Percentiles rank a stretch among this genome's conserved stretches.
phyloP scores from a whole-genome alignment of 2,329 filamentous ascomycete species.

The Nigrospora sphaerica region DNA sequence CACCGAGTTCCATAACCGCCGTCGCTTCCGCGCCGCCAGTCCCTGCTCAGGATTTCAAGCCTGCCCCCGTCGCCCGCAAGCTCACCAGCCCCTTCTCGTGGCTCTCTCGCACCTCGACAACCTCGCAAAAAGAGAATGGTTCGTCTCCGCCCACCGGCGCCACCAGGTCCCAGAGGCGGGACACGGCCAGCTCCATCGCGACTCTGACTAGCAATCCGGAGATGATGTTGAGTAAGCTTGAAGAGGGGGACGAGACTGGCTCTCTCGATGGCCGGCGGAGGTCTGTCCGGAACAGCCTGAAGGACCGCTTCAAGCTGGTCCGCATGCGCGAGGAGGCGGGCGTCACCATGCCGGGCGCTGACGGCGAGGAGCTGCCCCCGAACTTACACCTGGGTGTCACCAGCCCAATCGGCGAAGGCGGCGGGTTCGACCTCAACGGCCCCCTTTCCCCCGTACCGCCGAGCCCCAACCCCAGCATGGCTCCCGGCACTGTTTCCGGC shows the following conservation, averaged over 20 bases:
- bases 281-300: constrained; percentile 56
- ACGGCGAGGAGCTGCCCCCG: constrained; percentile 37
- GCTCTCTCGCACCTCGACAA: constrained; percentile 63
- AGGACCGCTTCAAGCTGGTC: constrained; percentile 72
- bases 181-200: constrained; percentile 73
- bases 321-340: constrained; percentile 67
- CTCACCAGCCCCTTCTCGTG: constrained; percentile 84
- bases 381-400: constrained; percentile 9
- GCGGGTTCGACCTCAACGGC: constrained; percentile 12
- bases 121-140: constrained; percentile 44
- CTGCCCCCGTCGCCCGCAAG: constrained; percentile 49
- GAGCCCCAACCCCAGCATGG: constrained; percentile 61
- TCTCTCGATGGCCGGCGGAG: constrained; percentile 31
- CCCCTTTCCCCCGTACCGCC: constrained; percentile 48
- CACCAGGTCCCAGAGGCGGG: constrained; percentile 48
- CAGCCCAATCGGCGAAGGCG: constrained; percentile 17
- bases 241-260: constrained; percentile 56
- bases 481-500: constrained; percentile 80
- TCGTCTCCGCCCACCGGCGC: constrained; percentile 43
- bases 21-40: constrained; percentile 15
- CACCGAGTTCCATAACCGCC: constrained; percentile 17
- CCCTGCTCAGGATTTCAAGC: constrained; percentile 25
- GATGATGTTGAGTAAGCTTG: constrained; percentile 68
- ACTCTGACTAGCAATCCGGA: constrained; percentile 77
- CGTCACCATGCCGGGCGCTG: constrained; percentile 31